Evolutionary conservation across 208 protist species (phyloP).

Genomic region (Trypanosoma lewisi): DNA sequence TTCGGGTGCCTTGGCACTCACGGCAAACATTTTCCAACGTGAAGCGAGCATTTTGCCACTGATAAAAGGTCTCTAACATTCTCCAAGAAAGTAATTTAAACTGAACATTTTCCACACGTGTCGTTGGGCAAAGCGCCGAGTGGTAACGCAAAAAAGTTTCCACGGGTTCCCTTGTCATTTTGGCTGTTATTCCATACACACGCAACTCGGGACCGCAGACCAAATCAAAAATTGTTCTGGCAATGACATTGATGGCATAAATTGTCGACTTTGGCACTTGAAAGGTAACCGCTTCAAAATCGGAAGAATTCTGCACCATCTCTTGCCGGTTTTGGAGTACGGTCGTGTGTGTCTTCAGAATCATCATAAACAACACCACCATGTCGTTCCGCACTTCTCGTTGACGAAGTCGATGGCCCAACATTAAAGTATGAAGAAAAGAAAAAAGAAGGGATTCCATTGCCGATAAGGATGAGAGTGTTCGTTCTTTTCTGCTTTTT

Average conservation of each 20-base stretch:
- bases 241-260: constrained; percentile 61
- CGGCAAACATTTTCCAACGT: constrained; percentile 11
- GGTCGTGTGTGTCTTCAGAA: constrained; percentile 39
- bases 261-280: constrained; percentile 33
- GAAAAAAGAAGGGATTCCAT: constrained; percentile 52
- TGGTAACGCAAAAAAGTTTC: constrained; percentile 48
- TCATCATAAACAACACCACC: constrained; percentile 37
- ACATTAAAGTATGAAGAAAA: constrained; percentile 55
- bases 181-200: constrained; percentile 13
- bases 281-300: neutral
- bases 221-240: constrained; percentile 63
- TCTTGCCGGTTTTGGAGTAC: constrained; percentile 15
- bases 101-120: constrained; percentile 47
- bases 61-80: constrained; percentile 57
- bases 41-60: constrained; percentile 60
- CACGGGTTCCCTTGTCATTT: constrained; percentile 2
- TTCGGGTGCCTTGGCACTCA: too few relatives aligned
- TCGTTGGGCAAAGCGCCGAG: constrained; percentile 55
- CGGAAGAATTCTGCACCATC: neutral
- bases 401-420: constrained; percentile 42
- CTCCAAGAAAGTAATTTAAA: constrained; percentile 82
- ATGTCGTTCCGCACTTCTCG: constrained; percentile 74
- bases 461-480: constrained; percentile 29
- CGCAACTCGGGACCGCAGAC: constrained; percentile 65
- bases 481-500: constrained; percentile 1